Percentiles rank a stretch among this genome's conserved stretches.
phyloP scores from a whole-genome alignment of 306 rosid species.

The Cucumis cinereus region DNA sequence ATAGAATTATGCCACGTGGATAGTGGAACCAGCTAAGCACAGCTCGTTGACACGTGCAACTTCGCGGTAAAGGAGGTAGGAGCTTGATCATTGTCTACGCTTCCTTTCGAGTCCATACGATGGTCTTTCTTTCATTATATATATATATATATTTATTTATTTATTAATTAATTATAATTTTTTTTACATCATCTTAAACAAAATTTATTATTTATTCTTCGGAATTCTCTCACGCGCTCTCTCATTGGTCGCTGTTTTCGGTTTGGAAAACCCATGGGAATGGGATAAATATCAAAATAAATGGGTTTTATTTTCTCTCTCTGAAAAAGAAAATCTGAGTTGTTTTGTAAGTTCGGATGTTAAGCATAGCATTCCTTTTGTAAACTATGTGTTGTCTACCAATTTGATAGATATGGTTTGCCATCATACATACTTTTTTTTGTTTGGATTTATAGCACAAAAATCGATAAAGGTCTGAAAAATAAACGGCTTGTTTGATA shows the following conservation, averaged over 20 bases:
- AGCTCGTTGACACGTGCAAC: constrained; percentile 69
- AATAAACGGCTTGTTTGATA: too few relatives aligned
- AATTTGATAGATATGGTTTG: too few relatives aligned
- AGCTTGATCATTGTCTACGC: neutral
- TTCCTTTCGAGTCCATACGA: neutral
- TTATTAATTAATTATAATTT: neutral
- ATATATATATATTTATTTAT: neutral
- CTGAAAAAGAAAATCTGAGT: too few relatives aligned
- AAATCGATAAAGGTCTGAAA: too few relatives aligned
- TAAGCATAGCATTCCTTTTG: too few relatives aligned
- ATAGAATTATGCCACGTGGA: constrained; percentile 27
- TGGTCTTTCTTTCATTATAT: neutral
- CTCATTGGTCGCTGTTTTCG: neutral
- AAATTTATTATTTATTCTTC: neutral
- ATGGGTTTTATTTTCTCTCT: neutral
- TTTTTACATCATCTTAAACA: neutral
- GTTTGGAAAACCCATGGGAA: neutral
- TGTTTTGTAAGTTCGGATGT: too few relatives aligned
- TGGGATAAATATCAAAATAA: neutral
- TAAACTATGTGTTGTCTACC: too few relatives aligned
- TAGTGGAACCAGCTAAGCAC: constrained; percentile 39
- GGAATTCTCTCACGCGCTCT: neutral
- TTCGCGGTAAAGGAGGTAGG: constrained; percentile 31
- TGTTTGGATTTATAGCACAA: too few relatives aligned
- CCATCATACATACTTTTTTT: too few relatives aligned